Base-by-base conservation (phyloP, 345 rosid species). In the Geranium brycei region DNA sequence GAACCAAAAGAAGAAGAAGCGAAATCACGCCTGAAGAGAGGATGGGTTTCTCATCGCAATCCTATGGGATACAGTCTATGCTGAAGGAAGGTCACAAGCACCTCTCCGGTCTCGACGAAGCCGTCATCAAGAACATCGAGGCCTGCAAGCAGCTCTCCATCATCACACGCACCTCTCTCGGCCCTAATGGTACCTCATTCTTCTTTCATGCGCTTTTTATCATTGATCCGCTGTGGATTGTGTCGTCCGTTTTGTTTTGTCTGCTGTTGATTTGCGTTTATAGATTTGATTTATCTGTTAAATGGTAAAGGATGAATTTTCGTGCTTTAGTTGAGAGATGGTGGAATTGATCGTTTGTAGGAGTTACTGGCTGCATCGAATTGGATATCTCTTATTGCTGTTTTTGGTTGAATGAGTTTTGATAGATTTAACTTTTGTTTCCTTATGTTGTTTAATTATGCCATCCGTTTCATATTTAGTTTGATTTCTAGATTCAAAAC, bases 141-240 rank as follows among this genome's bases (percentile, higher is more conserved):
- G 99, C 99, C 57, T 95, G 97, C 85, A 95, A 91, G 75, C 91
- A 91, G 76, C 93, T 95, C 69, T 88, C 99, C 62, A 69, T 77
- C 58, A 95, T 91, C 68, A 95, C 97, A 13, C 97, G 96, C 78
- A 91, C 97, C 11, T 95, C 99, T 38, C 91, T 91, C 47, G 97
- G 99, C 31, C 99, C 99, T 61, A 87, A 88, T 63, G 99, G 99
- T 91, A 72, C 51, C 58, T 60, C 18, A 4, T 31, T 8, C 15
- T 59, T 19, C 72, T 17, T 57, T 1, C 16, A 0, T 57, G 31
- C 60, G 3, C 30, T 13, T 19, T 51, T 63, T 60, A 17, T 18
- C 59, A 23, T 23, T 23, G 28, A 23, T 23, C 28, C 28, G 28
- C 28, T 23, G 28, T 23, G 28, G 28, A 23, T 23, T 23, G 28